Conservation (phyloP, 2,329 filamentous ascomycete species). For the Colletotrichum sp. region DNA sequence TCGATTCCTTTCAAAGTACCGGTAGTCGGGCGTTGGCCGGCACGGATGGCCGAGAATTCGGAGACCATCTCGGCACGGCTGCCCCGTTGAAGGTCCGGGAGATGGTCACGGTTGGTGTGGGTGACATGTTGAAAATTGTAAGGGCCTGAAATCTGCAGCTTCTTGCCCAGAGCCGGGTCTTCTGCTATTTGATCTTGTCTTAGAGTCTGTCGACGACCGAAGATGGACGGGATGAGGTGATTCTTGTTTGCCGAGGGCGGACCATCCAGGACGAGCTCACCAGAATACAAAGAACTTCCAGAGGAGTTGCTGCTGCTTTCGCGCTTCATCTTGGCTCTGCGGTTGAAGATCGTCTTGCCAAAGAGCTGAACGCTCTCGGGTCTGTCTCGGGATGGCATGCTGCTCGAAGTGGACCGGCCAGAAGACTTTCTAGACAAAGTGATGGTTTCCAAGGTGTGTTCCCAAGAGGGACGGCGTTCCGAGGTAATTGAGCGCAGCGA, state of each 20-base stretch:
- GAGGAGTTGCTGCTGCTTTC: constrained; percentile 55
- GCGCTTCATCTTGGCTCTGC: constrained; percentile 56
- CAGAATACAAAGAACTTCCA: constrained; percentile 53
- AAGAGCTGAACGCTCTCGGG: constrained; percentile 66
- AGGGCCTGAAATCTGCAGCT: constrained; percentile 63
- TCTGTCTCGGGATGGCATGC: constrained; percentile 56
- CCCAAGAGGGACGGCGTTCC: constrained; percentile 53
- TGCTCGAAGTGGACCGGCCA: constrained; percentile 58
- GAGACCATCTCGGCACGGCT: constrained; percentile 47
- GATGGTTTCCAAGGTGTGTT: constrained; percentile 52
- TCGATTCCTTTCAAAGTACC: constrained; percentile 41
- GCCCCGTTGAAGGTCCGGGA: constrained; percentile 43
- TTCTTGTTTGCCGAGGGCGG: constrained; percentile 42
- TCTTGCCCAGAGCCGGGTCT: constrained; percentile 34
- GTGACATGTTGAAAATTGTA: constrained; percentile 73
- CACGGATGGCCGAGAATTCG: constrained; percentile 47
- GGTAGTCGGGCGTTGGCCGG: constrained; percentile 37
- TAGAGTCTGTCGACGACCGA: constrained; percentile 51
- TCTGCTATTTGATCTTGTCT: constrained; percentile 26
- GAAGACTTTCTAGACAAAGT: constrained; percentile 62
- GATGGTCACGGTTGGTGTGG: constrained; percentile 58
- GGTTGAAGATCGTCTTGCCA: constrained; percentile 64
- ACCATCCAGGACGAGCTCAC: constrained; percentile 44
- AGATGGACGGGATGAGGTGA: constrained; percentile 54
- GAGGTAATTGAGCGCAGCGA: constrained; percentile 48